Evolutionary conservation across 2,329 filamentous ascomycete genomes (phyloP).

Genomic region (Neofusicoccum sp.): DNA sequence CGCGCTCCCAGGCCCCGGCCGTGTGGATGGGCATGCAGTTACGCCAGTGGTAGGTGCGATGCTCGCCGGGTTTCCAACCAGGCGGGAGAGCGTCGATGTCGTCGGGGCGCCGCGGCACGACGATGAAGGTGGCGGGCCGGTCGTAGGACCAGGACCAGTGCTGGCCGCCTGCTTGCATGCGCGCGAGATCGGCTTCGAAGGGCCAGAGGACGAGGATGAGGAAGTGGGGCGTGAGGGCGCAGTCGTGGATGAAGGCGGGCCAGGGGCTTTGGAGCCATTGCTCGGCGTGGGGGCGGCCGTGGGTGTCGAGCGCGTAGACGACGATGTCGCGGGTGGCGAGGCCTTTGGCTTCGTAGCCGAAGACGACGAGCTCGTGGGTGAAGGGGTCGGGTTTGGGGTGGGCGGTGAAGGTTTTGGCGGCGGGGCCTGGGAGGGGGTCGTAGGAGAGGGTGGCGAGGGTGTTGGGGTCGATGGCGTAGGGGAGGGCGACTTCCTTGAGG

Average conservation of each 20-base stretch:
- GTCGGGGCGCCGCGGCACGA: conserved; percentile 27
- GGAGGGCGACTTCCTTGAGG: conserved; percentile 23
- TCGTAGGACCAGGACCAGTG: conserved; percentile 35
- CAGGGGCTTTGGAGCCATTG: conserved; percentile 34
- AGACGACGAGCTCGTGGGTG: conserved; percentile 36
- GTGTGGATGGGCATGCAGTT: conserved; percentile 41
- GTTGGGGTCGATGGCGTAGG: conserved; percentile 36
- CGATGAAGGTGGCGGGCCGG: conserved; percentile 29
- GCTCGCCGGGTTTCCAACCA: conserved; percentile 23
- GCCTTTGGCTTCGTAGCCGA: conserved; percentile 39
- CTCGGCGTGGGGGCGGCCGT: conserved; percentile 31
- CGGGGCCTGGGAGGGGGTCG: conserved; percentile 29
- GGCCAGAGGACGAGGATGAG: conserved; percentile 34
- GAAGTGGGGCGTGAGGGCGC: conserved; percentile 34
- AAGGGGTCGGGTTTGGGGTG: conserved; percentile 41
- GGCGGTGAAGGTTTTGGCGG: conserved; percentile 36
- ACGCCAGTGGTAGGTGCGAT: conserved; percentile 24
- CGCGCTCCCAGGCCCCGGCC: conserved; percentile 39
- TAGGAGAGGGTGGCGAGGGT: conserved; percentile 36
- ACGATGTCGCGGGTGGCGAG: conserved; percentile 31
- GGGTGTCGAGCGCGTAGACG: conserved; percentile 32
- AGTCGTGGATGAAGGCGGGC: conserved; percentile 33
- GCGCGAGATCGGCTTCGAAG: conserved; percentile 31
- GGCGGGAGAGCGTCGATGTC: neutral
- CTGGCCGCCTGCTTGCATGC: conserved; percentile 33